Conservation (phyloP, 2,329 filamentous ascomycete genomes). For the Xylaria hypoxylon region DNA sequence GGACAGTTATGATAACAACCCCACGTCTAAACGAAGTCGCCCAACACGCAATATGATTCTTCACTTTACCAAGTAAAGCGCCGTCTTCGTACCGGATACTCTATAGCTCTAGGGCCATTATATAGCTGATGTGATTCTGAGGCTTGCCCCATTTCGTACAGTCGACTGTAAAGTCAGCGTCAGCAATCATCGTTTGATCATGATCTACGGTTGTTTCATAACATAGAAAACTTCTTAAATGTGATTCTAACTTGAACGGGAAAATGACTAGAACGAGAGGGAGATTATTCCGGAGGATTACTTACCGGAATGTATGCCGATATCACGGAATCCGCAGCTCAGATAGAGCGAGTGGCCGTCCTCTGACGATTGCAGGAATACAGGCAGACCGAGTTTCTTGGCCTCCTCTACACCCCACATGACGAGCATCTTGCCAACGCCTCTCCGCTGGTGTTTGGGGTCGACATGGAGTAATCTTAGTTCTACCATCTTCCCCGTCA, state of each 20-base stretch:
- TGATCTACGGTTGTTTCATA: neutral
- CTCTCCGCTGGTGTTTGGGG: slow-evolving; percentile 56
- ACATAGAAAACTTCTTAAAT: neutral
- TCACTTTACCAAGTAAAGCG: neutral
- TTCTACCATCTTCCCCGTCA: slow-evolving; percentile 45
- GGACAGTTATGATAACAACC: neutral
- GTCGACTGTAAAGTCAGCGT: slow-evolving; percentile 40
- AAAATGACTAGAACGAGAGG: neutral
- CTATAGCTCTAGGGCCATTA: slow-evolving; percentile 35
- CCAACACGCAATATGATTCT: neutral
- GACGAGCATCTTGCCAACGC: slow-evolving; percentile 55
- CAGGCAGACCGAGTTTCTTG: slow-evolving; percentile 50
- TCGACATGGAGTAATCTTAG: slow-evolving; percentile 55
- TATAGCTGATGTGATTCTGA: slow-evolving; percentile 18
- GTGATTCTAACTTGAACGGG: neutral
- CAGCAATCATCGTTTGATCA: neutral
- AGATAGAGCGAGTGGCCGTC: slow-evolving; percentile 53
- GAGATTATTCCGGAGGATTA: neutral
- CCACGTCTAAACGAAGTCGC: neutral
- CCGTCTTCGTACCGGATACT: neutral
- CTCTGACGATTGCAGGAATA: slow-evolving; percentile 54
- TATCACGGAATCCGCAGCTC: slow-evolving; percentile 55
- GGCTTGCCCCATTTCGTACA: slow-evolving; percentile 49
- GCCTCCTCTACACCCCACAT: slow-evolving; percentile 54
- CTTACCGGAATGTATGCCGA: slow-evolving; percentile 43